Base-by-base conservation (phyloP, 2,329 filamentous ascomycete species). In the Fusarium secorum region DNA sequence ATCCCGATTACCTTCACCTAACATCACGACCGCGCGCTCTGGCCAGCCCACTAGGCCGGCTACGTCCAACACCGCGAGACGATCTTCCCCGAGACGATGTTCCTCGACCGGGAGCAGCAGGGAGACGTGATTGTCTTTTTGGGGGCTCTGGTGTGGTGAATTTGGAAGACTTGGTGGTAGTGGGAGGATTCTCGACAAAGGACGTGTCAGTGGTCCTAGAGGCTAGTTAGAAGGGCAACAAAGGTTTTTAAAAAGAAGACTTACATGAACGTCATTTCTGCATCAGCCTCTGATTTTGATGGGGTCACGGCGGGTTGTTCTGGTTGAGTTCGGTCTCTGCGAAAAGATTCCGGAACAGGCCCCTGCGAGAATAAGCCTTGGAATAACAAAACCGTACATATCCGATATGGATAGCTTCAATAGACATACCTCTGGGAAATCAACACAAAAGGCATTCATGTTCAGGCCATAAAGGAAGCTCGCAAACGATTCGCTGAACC, bases 361-460 rank as follows among this genome's bases (percentile, higher is more conserved):
- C 92, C 93, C 93, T 96, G 62, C 46, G 38, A 38, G 38, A 44
- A 51, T 72, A 24, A 64, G 68, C 46, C 55, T 35, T 46, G 51
- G 20, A 42, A 53, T 41, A 33, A 51, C 33, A 52, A 41, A 10
- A 7, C 36, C 36, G 13, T 44, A 35, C 18, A 42, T 54, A 17
- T 33, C 26, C n/a, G 6, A 57, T 8, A 17, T 6, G 24, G 24
- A 45, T 44, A 35, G 17, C 51, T 10, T 33, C 32, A 54, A 59
- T 56, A 51, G 26, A 60, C 79, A 55, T 82, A 94, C 94, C 89
- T 99, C 96, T 0, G 94, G 93, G 72, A 98, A 99, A 80, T 99
- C 96, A 35, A 98, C 95, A 80, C 95, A 98, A 79, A 98, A 99
- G 3, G 96, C 96, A 81, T 98, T 98, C 95, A 99, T 98, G 78